These are phyloP conservation scores for Citrus inodora DNA, from an alignment of 345 rosid species.

Conservation along the genomic window DNA sequence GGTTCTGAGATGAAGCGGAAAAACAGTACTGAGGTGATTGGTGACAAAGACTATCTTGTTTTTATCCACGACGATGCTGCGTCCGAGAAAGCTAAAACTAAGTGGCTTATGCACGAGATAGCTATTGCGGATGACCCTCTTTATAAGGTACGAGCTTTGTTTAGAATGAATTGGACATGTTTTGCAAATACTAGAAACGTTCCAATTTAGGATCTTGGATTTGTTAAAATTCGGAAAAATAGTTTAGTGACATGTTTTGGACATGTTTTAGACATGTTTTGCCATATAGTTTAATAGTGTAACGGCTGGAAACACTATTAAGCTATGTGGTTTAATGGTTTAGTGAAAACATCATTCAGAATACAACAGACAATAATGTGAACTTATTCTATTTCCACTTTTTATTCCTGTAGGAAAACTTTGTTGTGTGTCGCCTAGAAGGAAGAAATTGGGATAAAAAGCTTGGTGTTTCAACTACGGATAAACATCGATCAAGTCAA, in stretches of 20 bases:
- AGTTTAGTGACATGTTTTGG: no score
- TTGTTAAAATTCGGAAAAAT: not conserved
- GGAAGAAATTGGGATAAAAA: not conserved
- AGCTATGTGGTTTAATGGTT: no score
- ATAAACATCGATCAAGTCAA: not conserved
- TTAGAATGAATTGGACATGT: not conserved
- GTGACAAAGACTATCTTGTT: conserved; percentile 35
- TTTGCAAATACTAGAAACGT: not conserved
- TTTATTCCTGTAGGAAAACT: not conserved
- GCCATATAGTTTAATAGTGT: no score
- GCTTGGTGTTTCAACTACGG: not conserved
- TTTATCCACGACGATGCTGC: conserved; percentile 3
- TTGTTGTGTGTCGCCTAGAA: not conserved
- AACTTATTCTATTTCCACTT: not conserved
- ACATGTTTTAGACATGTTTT: no score
- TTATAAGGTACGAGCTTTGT: not conserved
- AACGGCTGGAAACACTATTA: no score
- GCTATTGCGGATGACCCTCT: not conserved
- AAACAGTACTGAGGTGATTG: conserved; percentile 20
- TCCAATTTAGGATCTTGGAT: no score
- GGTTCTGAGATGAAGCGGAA: conserved; percentile 16
- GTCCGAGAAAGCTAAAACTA: not conserved
- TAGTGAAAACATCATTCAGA: no score
- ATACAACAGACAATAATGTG: not conserved
- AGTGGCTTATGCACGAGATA: conserved; percentile 6